These are phyloP conservation scores for Xylaria venustula DNA, from an alignment of 495 filamentous ascomycete genomes.

Conservation along the genomic window DNA sequence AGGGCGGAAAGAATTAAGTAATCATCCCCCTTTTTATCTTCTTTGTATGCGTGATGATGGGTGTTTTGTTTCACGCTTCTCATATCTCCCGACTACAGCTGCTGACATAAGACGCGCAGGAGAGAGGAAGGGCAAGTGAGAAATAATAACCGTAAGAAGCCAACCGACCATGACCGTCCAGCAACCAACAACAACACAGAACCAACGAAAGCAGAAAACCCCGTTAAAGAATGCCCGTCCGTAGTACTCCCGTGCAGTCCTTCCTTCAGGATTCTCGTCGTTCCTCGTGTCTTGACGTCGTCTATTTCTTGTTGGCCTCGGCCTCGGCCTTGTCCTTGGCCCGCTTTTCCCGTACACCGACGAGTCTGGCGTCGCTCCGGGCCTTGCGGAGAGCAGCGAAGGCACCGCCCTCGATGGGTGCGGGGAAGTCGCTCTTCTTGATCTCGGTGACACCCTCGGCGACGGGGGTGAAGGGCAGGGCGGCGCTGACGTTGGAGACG, in stretches of 20 bases:
- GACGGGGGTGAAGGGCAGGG: slow-evolving; percentile 71
- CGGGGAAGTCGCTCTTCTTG: slow-evolving; percentile 74
- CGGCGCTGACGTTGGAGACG: slow-evolving; percentile 53
- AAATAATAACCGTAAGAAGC: slow-evolving; percentile 20
- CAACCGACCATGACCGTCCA: slow-evolving; percentile 33
- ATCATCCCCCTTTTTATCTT: slow-evolving; percentile 25
- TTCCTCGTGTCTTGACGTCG: slow-evolving; percentile 29
- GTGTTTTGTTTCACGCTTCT: slow-evolving; percentile 16
- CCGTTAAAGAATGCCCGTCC: slow-evolving; percentile 35
- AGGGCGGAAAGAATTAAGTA: too few relatives aligned
- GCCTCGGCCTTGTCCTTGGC: slow-evolving; percentile 90
- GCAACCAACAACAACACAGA: slow-evolving; percentile 23
- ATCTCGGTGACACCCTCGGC: slow-evolving; percentile 69
- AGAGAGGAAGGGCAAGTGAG: too few relatives aligned
- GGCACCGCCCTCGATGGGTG: slow-evolving; percentile 72
- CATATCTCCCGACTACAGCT: slow-evolving; percentile 15
- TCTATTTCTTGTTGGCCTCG: slow-evolving; percentile 84
- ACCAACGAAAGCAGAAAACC: slow-evolving; percentile 43
- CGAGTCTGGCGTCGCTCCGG: slow-evolving; percentile 76
- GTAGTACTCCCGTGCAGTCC: slow-evolving; percentile 32
- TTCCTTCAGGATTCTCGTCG: slow-evolving; percentile 21
- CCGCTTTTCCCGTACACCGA: slow-evolving; percentile 89
- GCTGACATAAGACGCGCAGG: too few relatives aligned
- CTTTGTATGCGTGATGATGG: slow-evolving; percentile 5
- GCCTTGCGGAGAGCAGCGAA: slow-evolving; percentile 83